Percentiles rank a stretch among this genome's conserved stretches.
phyloP scores from a whole-genome alignment of 352 stramenopile species.

The Phytophthora boehmeriae region DNA sequence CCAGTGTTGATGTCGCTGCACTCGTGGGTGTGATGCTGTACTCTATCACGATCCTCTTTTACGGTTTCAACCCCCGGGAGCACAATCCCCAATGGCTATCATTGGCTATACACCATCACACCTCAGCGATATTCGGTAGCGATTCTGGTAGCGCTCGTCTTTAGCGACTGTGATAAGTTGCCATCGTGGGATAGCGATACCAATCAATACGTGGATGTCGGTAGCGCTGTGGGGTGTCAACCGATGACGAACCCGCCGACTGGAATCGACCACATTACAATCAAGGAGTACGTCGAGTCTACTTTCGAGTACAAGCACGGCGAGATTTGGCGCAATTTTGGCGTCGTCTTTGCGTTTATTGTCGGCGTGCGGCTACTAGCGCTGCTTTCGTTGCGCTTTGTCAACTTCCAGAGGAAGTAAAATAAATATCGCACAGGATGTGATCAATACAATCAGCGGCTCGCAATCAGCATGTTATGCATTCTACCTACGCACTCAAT shows the following conservation, averaged over 20 bases:
- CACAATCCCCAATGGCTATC: constrained; percentile 46
- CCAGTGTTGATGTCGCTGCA: constrained; percentile 42
- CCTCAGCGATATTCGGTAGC: constrained; percentile 39
- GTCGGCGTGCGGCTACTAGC: constrained; percentile 44
- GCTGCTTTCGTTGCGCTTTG: constrained; percentile 44
- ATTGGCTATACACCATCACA: constrained; percentile 46
- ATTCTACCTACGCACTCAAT: no score
- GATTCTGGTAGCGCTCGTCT: constrained; percentile 40
- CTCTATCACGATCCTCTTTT: constrained; percentile 57
- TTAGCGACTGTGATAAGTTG: constrained; percentile 40
- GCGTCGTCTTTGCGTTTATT: constrained; percentile 43
- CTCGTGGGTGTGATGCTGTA: constrained; percentile 46
- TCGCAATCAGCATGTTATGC: no score
- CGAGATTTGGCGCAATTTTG: constrained; percentile 46
- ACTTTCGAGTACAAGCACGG: constrained; percentile 55
- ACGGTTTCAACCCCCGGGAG: constrained; percentile 47
- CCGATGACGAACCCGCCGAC: constrained; percentile 30
- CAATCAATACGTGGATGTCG: constrained; percentile 26
- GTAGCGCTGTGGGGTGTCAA: constrained; percentile 37
- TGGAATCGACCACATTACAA: constrained; percentile 30
- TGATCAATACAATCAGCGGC: no score
- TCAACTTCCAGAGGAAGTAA: constrained; percentile 52
- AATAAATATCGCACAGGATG: no score
- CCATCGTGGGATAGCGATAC: constrained; percentile 24
- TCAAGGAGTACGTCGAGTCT: constrained; percentile 50